Base-by-base conservation (phyloP, 805 yeast species). In the Metschnikowia rubicola region DNA sequence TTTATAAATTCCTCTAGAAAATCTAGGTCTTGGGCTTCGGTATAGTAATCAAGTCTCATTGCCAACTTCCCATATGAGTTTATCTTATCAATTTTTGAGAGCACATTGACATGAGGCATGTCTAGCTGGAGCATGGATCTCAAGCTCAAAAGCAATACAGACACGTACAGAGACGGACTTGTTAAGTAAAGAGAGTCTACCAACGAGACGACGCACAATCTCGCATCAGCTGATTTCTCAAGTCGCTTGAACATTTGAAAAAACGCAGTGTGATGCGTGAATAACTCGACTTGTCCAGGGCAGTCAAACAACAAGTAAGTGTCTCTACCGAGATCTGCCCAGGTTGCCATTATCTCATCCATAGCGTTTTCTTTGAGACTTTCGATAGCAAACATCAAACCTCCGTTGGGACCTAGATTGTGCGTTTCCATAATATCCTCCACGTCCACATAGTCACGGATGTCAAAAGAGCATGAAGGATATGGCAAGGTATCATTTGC, bases 211-310 rank as follows among this genome's bases (percentile, higher is more conserved):
- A 92, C 97, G 55, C 92, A 85, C 7, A 87, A 63, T 43, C 98
- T 73, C 57, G 88, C 76, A 51, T 83, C 90, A 42, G 81, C 81
- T 10, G 42, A 35, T 49, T 81, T 83, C 2, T 58, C 56, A 38
- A 94, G 68, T 39, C 64, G 74, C 51, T 78, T 77, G 65, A 91
- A 88, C 5, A 94, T 84, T 43, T 73, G 72, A 36, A 74, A 76
- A 37, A 95, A 68, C 0, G 96, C 83, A 1, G 83, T 78, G 58
- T 88, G 96, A 60, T 88, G 95, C 3, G 99, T 94, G 67, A 88
- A 94, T 12, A 94, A 75, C 63, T 94, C 99, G 1, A 90, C 94
- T 64, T 94, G 99, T 1, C 99, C 99, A 1, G 97, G 97, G 60
- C 96, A 88, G 64, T 89, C 97, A 67, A 89, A 87, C 4, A 89